Base-by-base conservation (phyloP, 75 land plant species). In the Pseudotsuga menziesii region DNA sequence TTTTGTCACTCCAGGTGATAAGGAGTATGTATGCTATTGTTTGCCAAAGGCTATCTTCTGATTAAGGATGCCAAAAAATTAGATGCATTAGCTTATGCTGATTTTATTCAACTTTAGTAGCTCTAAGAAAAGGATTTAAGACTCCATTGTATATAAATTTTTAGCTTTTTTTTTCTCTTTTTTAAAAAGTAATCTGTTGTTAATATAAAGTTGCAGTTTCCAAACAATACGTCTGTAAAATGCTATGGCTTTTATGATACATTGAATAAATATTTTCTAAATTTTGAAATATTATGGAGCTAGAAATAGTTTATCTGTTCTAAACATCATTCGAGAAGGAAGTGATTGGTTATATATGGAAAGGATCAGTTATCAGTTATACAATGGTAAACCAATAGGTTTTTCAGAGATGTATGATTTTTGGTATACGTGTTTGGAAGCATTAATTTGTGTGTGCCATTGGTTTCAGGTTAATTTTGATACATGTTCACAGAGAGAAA, bases 381-480 rank as follows among this genome's bases (percentile, higher is more conserved):
- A 64, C 16, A 36, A 35, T 64, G 20, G 22, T 13, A n/a, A 69
- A 41, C 25, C 22, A n/a, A 9, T 11, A 41, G 16, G 32, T 20
- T 67, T 22, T 67, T 32, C n/a, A n/a, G 54, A 39, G 41, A 23
- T 22, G 11, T 41, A 55, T 72, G 22, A 25, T 72, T 26, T 29
- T 23, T 11, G 62, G 75, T 16, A 11, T 75, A 32, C 22, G 16
- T 39, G 74, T n/a, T 26, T 77, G 26, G 54, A 76, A 60, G 35
- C 73, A 2, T 62, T 76, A 39, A 59, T 76, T 14, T 36, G 39
- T 62, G 19, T 69, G 39, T 69, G 39, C 48, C 23, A 55, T 27
- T 82, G 36, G 14, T 77, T 75, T 75, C 93, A 94, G 99, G 92
- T 97, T 26, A 92, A 85, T 64, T 97, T 97, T 84, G 97, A 94